Percentiles rank a stretch among this genome's conserved stretches.
Evolutionary conservation across 345 rosid genomes (phyloP).

Genomic region (Populus alba): DNA sequence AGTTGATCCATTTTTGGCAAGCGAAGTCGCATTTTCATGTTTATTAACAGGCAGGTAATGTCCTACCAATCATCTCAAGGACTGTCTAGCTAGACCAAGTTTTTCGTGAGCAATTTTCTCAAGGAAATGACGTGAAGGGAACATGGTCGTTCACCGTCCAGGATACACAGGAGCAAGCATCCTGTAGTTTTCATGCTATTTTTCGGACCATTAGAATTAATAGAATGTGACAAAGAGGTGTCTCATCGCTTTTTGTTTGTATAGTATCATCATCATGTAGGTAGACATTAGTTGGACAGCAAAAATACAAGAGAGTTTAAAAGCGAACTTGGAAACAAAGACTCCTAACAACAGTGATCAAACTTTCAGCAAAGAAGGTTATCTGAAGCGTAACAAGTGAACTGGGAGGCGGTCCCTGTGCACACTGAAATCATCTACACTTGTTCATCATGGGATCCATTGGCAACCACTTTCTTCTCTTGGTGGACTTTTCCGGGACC

Average conservation of each 20-base stretch:
- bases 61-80: too few relatives aligned
- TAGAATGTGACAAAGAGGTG: background rate
- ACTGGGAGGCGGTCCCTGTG: background rate
- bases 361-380: background rate
- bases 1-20: background rate
- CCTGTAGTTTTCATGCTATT: background rate
- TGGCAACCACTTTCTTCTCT: constrained; percentile 27
- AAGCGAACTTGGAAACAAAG: background rate
- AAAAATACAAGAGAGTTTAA: background rate
- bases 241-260: background rate
- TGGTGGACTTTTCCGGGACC: constrained; percentile 20
- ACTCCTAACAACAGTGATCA: background rate
- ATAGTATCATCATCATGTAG: background rate
- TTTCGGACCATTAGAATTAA: background rate
- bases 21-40: background rate
- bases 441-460: constrained; percentile 32
- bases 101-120: too few relatives aligned
- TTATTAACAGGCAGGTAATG: background rate
- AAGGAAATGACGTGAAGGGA: too few relatives aligned
- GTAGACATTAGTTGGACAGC: background rate
- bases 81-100: too few relatives aligned
- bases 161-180: too few relatives aligned
- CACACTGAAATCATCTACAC: background rate
- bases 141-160: too few relatives aligned
- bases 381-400: background rate